Percentiles rank a stretch among this genome's conserved stretches.
phyloP scores from a whole-genome alignment of 202 grass and related monocot genomes.

The Musa balbisiana region DNA sequence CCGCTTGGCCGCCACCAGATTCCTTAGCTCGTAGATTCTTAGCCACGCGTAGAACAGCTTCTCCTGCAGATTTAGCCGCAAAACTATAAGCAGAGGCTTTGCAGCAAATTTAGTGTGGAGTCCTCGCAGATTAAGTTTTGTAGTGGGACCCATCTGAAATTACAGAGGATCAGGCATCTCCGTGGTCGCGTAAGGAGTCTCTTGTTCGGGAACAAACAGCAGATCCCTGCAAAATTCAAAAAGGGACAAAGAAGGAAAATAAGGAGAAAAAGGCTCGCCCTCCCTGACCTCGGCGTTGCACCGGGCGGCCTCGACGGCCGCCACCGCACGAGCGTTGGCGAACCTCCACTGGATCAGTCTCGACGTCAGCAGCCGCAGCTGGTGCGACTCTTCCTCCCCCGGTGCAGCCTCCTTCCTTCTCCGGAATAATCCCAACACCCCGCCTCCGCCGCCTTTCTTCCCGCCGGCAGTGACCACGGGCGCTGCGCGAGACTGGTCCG shows the following conservation, averaged over 20 bases:
- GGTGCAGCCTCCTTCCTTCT: slow-evolving; percentile 43
- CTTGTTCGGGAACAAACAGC: background rate
- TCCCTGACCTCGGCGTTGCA: slow-evolving; percentile 51
- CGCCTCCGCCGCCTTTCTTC: slow-evolving; percentile 6
- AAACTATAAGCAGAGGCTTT: too few species aligned
- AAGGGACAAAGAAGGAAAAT: background rate
- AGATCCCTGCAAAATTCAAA: slow-evolving; percentile 11
- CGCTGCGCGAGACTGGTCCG: slow-evolving; percentile 19
- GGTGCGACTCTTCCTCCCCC: slow-evolving; percentile 58
- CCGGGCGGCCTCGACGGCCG: slow-evolving; percentile 28
- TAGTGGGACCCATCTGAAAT: background rate
- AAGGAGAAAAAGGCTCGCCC: background rate
- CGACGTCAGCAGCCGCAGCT: slow-evolving; percentile 33
- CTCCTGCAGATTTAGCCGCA: slow-evolving; percentile 34
- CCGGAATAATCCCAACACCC: slow-evolving; percentile 31
- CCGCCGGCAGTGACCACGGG: background rate
- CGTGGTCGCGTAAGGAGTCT: background rate
- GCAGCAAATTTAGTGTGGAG: too few species aligned
- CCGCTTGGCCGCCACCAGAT: slow-evolving; percentile 69
- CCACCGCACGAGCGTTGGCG: slow-evolving; percentile 54
- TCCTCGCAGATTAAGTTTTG: background rate
- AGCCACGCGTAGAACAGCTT: slow-evolving; percentile 73
- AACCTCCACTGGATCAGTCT: slow-evolving; percentile 77
- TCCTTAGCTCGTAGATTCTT: slow-evolving; percentile 61
- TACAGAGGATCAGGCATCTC: background rate